Conservation (phyloP, 352 stramenopile genomes). For the Saprolegnia parasitica region DNA sequence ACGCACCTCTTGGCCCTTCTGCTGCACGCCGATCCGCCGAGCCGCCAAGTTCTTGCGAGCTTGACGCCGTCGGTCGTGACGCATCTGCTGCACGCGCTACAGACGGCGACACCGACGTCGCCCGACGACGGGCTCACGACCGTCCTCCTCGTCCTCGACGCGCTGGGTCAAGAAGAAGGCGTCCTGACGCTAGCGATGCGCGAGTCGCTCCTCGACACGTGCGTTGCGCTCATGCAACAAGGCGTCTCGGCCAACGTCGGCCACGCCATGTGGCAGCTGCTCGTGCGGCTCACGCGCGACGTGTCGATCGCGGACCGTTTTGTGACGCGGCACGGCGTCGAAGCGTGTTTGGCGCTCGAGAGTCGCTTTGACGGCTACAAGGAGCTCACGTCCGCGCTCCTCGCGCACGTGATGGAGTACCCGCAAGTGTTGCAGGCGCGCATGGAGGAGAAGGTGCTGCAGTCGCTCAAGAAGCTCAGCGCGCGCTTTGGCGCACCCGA, state of each 20-base stretch:
- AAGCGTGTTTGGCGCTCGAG: constrained; percentile 52
- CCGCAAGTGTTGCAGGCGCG: constrained; percentile 77
- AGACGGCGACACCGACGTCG: not conserved
- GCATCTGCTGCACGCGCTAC: constrained; percentile 45
- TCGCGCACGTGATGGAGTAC: constrained; percentile 74
- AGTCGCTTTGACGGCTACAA: constrained; percentile 63
- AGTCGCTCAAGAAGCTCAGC: constrained; percentile 69
- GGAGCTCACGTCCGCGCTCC: constrained; percentile 59
- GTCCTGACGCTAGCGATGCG: constrained; percentile 15
- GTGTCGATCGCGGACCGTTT: constrained; percentile 71
- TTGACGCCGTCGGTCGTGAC: constrained; percentile 48
- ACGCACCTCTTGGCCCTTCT: constrained; percentile 68
- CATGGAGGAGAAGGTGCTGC: constrained; percentile 82
- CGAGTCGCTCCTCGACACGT: constrained; percentile 30
- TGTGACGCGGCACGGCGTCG: constrained; percentile 45
- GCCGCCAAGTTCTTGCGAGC: constrained; percentile 29
- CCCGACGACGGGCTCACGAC: constrained; percentile 47
- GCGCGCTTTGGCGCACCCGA: constrained; percentile 57
- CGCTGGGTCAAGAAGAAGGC: constrained; percentile 33
- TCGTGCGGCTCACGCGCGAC: constrained; percentile 59
- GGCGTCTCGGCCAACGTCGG: constrained; percentile 35
- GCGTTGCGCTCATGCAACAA: constrained; percentile 29
- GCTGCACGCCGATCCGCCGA: constrained; percentile 50
- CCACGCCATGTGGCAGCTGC: constrained; percentile 70
- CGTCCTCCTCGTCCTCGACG: constrained; percentile 60